These are phyloP conservation scores for Penicillium coffeae DNA, from an alignment of 495 filamentous ascomycete genomes.

Conservation along the genomic window DNA sequence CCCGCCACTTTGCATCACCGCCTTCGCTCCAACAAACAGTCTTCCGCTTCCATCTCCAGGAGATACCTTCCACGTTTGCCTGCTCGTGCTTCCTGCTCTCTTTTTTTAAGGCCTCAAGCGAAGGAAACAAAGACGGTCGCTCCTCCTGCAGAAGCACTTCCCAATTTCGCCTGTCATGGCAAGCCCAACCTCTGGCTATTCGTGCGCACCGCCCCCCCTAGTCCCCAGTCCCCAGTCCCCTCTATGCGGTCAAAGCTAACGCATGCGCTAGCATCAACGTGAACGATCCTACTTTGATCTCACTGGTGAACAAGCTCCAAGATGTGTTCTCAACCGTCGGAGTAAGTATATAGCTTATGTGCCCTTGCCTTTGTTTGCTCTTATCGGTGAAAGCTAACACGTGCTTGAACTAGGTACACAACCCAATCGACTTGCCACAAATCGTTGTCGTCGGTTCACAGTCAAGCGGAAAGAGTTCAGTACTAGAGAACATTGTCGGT, in stretches of 20 bases:
- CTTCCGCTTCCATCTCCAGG: conserved; percentile 16
- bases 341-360: conserved; percentile 53
- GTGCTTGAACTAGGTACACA: conserved; percentile 64
- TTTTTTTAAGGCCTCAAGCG: conserved; percentile 3
- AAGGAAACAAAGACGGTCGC: conserved; percentile 12
- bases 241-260: conserved; percentile 30
- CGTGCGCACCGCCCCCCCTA: conserved; percentile 41
- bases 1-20: conserved; percentile 28
- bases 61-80: conserved; percentile 3
- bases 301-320: conserved; percentile 97
- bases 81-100: conserved; percentile 8
- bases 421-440: conserved; percentile 98
- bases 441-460: conserved; percentile 99
- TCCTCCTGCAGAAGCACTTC: conserved; percentile 1
- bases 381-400: conserved; percentile 28
- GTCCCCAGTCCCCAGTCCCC: conserved; percentile 20
- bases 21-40: conserved; percentile 27
- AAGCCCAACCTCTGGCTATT: conserved; percentile 44
- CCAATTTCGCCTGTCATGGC: conserved; percentile 42
- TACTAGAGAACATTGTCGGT: conserved; percentile 98
- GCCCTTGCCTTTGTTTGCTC: conserved; percentile 11
- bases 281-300: conserved; percentile 77
- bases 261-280: conserved; percentile 62
- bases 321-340: conserved; percentile 99
- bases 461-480: conserved; percentile 99